Evolutionary conservation across 495 filamentous ascomycete genomes (phyloP), one percentile per base, ranked within the genome.

Genomic region (Jackrogersella multiformis): DNA sequence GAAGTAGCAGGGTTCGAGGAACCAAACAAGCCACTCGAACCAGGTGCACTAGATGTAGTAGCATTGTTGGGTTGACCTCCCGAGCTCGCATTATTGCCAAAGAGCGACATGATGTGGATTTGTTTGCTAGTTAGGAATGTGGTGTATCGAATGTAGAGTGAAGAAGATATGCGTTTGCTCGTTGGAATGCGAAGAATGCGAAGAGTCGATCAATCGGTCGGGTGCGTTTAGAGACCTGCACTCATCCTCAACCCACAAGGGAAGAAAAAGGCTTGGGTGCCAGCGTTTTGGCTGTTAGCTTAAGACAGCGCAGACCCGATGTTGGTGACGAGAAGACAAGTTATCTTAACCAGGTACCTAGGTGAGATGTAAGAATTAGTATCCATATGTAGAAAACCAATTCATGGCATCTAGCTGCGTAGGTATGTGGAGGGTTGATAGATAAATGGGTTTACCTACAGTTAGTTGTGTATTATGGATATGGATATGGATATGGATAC

Each of bases 1-100:
- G 70, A 61, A 9, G 52, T 16, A 20, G 65, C 58, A 8, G 49
- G 30, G 6, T 71, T 60, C 6, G 72, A 64, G 13, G 69, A 62
- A 21, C 79, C 79, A 72, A 80, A 81, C 41, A 83, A 68, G 16
- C 69, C 69, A 36, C 77, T 76, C 24, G 73, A 12, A 56, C 77
- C 75, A 9, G 80, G 77, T 15, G 81, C 80, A 38, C 75, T 74
- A 4, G 79, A 69, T 12, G 80, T 77, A 4, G 73, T 75, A 41
- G 78, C 57, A 68, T 77, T 75, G 42, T 61, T 76, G 35, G 81
- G 62, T 41, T 76, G 76, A 24, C 68, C 76, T 20, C 68, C 42
- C 9, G 81, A 78, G 56, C 57, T 72, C 49, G 72, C 26, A 55
- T 69, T 74, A 36, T 70, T 74, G 32, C 74, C 74, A 59, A 82